Base-by-base conservation (phyloP, 2,329 filamentous ascomycete genomes). In the Epichloe festucae region DNA sequence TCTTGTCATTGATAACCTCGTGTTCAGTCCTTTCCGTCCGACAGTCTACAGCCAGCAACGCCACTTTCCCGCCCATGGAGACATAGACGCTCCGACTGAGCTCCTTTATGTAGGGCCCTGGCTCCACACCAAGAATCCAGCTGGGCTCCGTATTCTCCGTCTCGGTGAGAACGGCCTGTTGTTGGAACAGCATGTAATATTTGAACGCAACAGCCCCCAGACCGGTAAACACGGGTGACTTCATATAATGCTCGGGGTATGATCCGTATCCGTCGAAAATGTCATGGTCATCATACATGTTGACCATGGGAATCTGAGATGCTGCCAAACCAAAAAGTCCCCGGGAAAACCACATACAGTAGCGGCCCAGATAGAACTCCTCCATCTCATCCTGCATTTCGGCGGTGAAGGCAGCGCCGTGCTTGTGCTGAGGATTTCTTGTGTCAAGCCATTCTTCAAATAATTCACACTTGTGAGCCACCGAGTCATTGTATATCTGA, bases 101-200 rank as follows among this genome's bases (percentile, higher is more conserved):
- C 66, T 97, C 85, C 19, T 83, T 79, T 63, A 98, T 96, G 64
- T 95, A 98, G 0, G 91, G 90, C 0, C 94, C 94, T 3, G 85
- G 87, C 36, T 77, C 74, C 23, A 78, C 72, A 5, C 93, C 93
- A 4, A 97, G 70, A 17, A 94, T 71, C 93, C 93, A 97, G 63
- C 89, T 96, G 2, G 91, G 88, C 66, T 98, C 94, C 3, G 86
- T 79, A 38, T 77, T 74, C 58, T 94, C 84, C 0, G 84, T 89
- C 70, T 98, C 93, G 45, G 84, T 79, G 1, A 81, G 71, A 3
- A 95, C 74, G 58, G 86, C 95, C 66, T 98, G 94, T 60, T 98
- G 93, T 66, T 98, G 93, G 71, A 98, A 98, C 8, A 98, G 77
- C 82, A 98, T 85, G 62, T 98, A 98, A 69, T 97, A 98, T 66